Evolutionary conservation across 306 rosid species (phyloP).

Genomic region (Bauhinia variegata): DNA sequence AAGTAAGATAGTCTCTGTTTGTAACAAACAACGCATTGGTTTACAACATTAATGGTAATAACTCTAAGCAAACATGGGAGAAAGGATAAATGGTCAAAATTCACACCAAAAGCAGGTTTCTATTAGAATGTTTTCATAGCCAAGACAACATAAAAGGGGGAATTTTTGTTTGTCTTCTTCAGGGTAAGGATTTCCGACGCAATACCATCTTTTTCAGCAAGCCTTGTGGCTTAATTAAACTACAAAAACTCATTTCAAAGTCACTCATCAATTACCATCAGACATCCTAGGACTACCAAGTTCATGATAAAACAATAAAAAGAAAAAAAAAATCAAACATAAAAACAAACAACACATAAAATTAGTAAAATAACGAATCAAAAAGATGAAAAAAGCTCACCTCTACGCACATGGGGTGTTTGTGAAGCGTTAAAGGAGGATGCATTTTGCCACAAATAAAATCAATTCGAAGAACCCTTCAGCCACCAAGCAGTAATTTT

Average conservation of each 20-base stretch:
- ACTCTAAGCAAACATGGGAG: conserved; percentile 15
- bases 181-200: background rate
- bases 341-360: background rate
- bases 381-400: conserved; percentile 51
- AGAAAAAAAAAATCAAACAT: conserved; percentile 12
- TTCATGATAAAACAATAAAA: conserved; percentile 1
- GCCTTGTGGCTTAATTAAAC: conserved; percentile 7
- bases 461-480: conserved; percentile 41
- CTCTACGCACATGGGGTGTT: conserved; percentile 90
- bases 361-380: background rate
- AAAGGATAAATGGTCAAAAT: conserved; percentile 18
- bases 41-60: conserved; percentile 16
- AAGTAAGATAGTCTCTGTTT: background rate
- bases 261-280: no score
- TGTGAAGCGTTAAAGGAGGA: conserved; percentile 92
- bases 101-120: background rate
- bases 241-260: no score
- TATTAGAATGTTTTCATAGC: background rate
- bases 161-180: conserved; percentile 11
- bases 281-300: no score
- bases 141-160: background rate
- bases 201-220: background rate
- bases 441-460: conserved; percentile 61
- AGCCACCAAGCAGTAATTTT: background rate
- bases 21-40: background rate